Evolutionary conservation across 2,329 filamentous ascomycete genomes (phyloP).

Genomic region (Sporothrix pallida): DNA sequence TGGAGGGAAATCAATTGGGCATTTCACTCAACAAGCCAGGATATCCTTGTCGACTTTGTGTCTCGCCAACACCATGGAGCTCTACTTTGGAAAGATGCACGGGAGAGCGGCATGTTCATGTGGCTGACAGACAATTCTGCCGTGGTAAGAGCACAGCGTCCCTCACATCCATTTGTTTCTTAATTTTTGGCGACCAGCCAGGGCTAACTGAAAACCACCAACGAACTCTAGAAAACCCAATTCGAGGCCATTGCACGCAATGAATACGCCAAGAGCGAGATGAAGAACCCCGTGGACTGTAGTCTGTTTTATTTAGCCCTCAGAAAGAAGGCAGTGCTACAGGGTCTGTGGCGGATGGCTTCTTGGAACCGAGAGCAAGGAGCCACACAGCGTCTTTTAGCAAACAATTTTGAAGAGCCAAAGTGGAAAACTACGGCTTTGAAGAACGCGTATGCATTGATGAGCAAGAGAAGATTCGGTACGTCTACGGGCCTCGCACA

Average conservation of each 20-base stretch:
- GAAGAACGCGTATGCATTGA: conserved; percentile 94
- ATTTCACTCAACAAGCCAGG: conserved; percentile 83
- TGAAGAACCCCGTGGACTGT: conserved; percentile 89
- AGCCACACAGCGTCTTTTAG: conserved; percentile 77
- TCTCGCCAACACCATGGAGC: conserved; percentile 77
- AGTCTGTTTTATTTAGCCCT: conserved; percentile 90
- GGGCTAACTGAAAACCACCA: background rate
- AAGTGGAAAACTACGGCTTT: conserved; percentile 88
- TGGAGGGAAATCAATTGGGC: conserved; percentile 87
- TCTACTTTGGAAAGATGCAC: conserved; percentile 83
- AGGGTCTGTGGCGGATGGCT: conserved; percentile 94
- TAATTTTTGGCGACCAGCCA: conserved; percentile 18
- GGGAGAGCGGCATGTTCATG: conserved; percentile 90
- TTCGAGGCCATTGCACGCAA: conserved; percentile 92
- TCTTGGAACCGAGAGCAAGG: conserved; percentile 84
- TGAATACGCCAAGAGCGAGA: conserved; percentile 86
- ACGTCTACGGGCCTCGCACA: background rate
- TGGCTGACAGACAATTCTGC: conserved; percentile 82
- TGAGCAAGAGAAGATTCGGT: conserved; percentile 89
- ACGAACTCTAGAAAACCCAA: conserved; percentile 64
- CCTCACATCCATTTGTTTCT: conserved; percentile 28
- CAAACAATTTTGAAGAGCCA: conserved; percentile 87
- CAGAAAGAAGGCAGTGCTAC: conserved; percentile 85
- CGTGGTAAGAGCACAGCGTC: conserved; percentile 62
- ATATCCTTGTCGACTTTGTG: conserved; percentile 85